These are phyloP conservation scores for Brassica napus DNA, from an alignment of 345 rosid genomes.

Conservation along the genomic window Da-Ae NC_063446.1:2984501-2985000, in stretches of 20 bases:
- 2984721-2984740: slow-evolving; percentile 86
- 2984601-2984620: slow-evolving; percentile 5
- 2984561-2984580: slow-evolving; percentile 2
- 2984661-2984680: neutral
- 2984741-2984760: slow-evolving; percentile 88
- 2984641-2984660: slow-evolving; percentile 5
- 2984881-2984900: neutral
- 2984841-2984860: slow-evolving; percentile 97
- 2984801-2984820: slow-evolving; percentile 95
- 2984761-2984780: slow-evolving; percentile 92
- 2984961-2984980: neutral
- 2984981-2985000: slow-evolving; percentile 50
- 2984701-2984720: slow-evolving; percentile 69
- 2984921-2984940: neutral
- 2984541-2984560: neutral
- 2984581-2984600: slow-evolving; percentile 11
- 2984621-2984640: slow-evolving; percentile 24
- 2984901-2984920: neutral
- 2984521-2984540: neutral
- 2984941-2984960: neutral
- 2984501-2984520: neutral
- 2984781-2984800: slow-evolving; percentile 67
- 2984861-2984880: slow-evolving; percentile 16
- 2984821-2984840: slow-evolving; percentile 97
- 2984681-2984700: slow-evolving; percentile 18